Evolutionary conservation across 305 asterid genomes (phyloP).

Genomic region (Solanum hybrid): DNA sequence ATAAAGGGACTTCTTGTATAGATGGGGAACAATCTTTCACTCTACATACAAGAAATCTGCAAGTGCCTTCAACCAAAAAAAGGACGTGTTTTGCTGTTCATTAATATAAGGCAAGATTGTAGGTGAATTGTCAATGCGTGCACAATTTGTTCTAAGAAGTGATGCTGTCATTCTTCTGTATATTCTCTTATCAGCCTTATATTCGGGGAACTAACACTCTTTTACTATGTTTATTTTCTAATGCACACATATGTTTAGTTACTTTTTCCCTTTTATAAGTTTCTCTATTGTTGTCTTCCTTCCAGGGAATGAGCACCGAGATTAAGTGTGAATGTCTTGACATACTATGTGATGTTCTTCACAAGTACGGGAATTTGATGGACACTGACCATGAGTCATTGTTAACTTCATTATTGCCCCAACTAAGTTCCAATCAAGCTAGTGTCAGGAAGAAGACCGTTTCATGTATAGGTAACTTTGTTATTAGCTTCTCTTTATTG

Average conservation of each 20-base stretch:
- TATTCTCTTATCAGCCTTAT: neutral
- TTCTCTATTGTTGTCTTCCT: neutral
- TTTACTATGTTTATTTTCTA: neutral
- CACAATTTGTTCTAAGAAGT: neutral
- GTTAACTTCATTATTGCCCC: conserved; percentile 71
- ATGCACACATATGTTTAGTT: neutral
- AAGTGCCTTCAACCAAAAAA: neutral
- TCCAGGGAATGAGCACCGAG: conserved; percentile 77
- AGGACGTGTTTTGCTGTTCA: neutral
- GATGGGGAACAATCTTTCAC: neutral
- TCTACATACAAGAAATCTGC: neutral
- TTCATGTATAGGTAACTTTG: conserved; percentile 77
- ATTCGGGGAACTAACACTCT: neutral
- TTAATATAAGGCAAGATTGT: neutral
- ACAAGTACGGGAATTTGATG: conserved; percentile 89
- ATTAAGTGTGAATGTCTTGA: conserved; percentile 97
- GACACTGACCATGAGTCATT: conserved; percentile 73
- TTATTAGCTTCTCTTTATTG: neutral
- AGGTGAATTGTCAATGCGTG: neutral
- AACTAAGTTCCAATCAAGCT: conserved; percentile 84
- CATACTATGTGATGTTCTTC: conserved; percentile 90
- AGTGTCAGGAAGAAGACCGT: conserved; percentile 93
- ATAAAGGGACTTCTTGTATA: neutral
- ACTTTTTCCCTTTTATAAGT: neutral
- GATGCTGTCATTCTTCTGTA: neutral